Conservation (phyloP, 176 grass and related monocot species). For the Hyparrhenia diplandra region DNA sequence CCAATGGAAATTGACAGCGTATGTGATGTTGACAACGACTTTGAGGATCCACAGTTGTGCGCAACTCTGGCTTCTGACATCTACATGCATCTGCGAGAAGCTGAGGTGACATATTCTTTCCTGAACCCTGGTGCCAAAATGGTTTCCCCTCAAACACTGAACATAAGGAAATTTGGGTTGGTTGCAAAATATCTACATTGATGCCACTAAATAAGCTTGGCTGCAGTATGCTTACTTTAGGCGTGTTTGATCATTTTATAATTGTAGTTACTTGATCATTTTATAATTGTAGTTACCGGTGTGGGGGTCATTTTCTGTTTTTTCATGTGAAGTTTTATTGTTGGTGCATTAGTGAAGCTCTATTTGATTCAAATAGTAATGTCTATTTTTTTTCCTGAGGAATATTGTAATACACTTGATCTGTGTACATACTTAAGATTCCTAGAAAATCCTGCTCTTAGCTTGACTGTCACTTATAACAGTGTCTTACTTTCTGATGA, state of each 20-base stretch:
- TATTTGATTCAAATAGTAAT: not conserved
- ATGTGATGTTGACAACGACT: slow-evolving; percentile 65
- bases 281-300: no score
- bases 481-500: not conserved
- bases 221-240: not conserved
- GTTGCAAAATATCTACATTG: not conserved
- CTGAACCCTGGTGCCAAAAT: not conserved
- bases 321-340: not conserved
- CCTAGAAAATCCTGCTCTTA: not conserved
- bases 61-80: slow-evolving; percentile 91
- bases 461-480: not conserved
- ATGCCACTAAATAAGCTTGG: not conserved
- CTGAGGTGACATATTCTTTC: slow-evolving; percentile 63
- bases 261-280: no score
- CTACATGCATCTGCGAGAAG: slow-evolving; percentile 78
- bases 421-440: not conserved
- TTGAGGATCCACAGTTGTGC: slow-evolving; percentile 74
- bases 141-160: not conserved
- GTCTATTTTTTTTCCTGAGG: not conserved
- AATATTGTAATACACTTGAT: not conserved
- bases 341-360: not conserved
- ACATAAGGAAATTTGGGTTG: not conserved
- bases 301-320: not conserved
- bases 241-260: not conserved
- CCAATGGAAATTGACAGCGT: slow-evolving; percentile 63